Conservation (phyloP, 805 yeast species). For the Candida germanica region DNA sequence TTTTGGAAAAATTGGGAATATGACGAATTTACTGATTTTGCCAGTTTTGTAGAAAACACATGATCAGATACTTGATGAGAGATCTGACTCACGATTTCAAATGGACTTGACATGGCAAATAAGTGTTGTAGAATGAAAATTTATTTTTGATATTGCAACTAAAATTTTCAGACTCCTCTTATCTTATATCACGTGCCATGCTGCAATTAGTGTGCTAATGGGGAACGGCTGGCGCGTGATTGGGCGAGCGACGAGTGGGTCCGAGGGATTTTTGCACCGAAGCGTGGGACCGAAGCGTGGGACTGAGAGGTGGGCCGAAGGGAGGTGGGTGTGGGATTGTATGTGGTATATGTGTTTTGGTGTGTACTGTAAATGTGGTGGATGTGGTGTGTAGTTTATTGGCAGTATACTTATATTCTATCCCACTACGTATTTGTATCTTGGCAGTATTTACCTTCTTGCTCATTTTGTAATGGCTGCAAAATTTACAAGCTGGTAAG, state of each 20-base stretch:
- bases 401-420: too few relatives aligned
- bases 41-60: slow-evolving; percentile 46
- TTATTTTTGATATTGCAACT: neutral
- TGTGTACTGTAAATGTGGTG: too few relatives aligned
- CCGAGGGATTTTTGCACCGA: too few relatives aligned
- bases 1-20: slow-evolving; percentile 24
- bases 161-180: slow-evolving; percentile 3
- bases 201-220: slow-evolving; percentile 8
- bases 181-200: slow-evolving; percentile 13
- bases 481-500: too few relatives aligned
- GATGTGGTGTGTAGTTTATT: too few relatives aligned
- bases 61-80: slow-evolving; percentile 24
- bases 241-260: slow-evolving; percentile 1
- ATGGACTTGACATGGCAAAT: slow-evolving; percentile 6
- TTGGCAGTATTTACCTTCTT: too few relatives aligned
- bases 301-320: too few relatives aligned
- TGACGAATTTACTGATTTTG: slow-evolving; percentile 39
- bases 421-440: too few relatives aligned
- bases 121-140: neutral
- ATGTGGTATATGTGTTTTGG: too few relatives aligned
- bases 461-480: too few relatives aligned
- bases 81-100: slow-evolving; percentile 26
- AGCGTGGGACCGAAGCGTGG: too few relatives aligned
- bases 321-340: too few relatives aligned
- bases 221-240: neutral